Conservation (phyloP, 1,284 basidiomycete species). For the Cerrena zonata region DNA sequence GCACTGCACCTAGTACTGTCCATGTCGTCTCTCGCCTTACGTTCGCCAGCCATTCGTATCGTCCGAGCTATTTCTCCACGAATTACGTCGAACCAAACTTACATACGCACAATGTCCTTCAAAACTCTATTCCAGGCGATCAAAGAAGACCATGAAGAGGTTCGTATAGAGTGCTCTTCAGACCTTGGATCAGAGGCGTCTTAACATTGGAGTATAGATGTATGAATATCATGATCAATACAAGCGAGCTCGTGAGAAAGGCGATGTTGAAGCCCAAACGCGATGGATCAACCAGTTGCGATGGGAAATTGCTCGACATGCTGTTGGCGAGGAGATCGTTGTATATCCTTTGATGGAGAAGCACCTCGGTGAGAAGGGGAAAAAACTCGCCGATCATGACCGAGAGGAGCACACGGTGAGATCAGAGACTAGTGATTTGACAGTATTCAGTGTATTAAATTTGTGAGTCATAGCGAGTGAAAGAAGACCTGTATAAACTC, state of each 20-base stretch:
- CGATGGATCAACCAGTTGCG: conserved; percentile 53
- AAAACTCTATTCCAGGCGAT: conserved; percentile 36
- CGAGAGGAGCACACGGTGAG: conserved; percentile 52
- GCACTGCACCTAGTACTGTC: no score
- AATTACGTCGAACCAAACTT: not conserved
- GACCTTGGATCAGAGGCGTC: not conserved
- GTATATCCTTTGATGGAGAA: conserved; percentile 65
- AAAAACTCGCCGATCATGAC: conserved; percentile 51
- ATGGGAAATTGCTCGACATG: conserved; percentile 59
- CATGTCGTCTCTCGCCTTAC: no score
- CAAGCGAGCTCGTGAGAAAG: conserved; percentile 30
- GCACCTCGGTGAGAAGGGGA: conserved; percentile 48
- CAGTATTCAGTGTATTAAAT: no score
- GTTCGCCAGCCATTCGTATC: no score
- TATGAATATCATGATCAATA: conserved; percentile 55
- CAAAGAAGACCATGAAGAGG: conserved; percentile 44
- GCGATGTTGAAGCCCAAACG: conserved; percentile 42
- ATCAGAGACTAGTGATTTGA: no score
- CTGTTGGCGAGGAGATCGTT: conserved; percentile 61
- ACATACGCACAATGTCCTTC: conserved; percentile 22
- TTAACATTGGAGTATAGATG: conserved; percentile 30
- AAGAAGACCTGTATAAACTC: conserved; percentile 43
- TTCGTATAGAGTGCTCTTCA: conserved; percentile 10
- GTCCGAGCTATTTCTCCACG: no score
- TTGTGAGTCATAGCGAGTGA: conserved; percentile 32